A percentile compares a stretch with the other conserved stretches of the same genome.
Evolutionary conservation across 2,329 filamentous ascomycete species (phyloP).

Genomic region (Xylaria sp.): DNA sequence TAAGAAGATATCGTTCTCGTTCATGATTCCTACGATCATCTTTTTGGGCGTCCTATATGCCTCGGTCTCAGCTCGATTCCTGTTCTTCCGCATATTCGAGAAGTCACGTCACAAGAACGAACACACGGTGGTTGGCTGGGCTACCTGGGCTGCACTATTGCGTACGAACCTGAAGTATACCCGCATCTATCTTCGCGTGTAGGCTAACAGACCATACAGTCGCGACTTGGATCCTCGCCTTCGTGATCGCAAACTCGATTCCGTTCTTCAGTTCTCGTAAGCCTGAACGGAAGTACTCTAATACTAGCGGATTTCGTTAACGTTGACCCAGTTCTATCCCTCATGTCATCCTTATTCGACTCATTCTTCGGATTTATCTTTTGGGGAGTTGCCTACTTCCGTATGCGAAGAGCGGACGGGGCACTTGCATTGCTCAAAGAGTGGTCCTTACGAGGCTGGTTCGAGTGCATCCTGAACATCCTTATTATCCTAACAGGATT

Average conservation of each 20-base stretch:
- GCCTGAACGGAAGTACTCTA: slow-evolving; percentile 37
- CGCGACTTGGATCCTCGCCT: slow-evolving; percentile 80
- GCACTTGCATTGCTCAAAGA: slow-evolving; percentile 54
- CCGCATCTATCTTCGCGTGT: not conserved
- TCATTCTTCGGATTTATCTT: slow-evolving; percentile 96
- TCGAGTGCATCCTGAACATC: slow-evolving; percentile 69
- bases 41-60: slow-evolving; percentile 91
- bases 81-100: slow-evolving; percentile 88
- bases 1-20: slow-evolving; percentile 88
- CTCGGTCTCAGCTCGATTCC: slow-evolving; percentile 84
- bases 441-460: slow-evolving; percentile 54
- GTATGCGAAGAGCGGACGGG: slow-evolving; percentile 71
- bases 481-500: slow-evolving; percentile 73
- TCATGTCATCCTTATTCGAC: slow-evolving; percentile 89
- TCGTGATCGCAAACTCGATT: slow-evolving; percentile 90
- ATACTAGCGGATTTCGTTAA: slow-evolving; percentile 28
- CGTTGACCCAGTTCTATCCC: slow-evolving; percentile 54
- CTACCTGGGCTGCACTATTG: slow-evolving; percentile 75
- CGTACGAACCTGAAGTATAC: slow-evolving; percentile 40
- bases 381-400: slow-evolving; percentile 81
- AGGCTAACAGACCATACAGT: slow-evolving; percentile 41
- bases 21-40: slow-evolving; percentile 94
- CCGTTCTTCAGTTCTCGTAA: slow-evolving; percentile 83
- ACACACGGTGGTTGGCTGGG: slow-evolving; percentile 83
- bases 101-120: slow-evolving; percentile 77